These are phyloP conservation scores for Botrytis fragariae DNA, from an alignment of 2,329 filamentous ascomycete species.

Conservation along the genomic window DNA sequence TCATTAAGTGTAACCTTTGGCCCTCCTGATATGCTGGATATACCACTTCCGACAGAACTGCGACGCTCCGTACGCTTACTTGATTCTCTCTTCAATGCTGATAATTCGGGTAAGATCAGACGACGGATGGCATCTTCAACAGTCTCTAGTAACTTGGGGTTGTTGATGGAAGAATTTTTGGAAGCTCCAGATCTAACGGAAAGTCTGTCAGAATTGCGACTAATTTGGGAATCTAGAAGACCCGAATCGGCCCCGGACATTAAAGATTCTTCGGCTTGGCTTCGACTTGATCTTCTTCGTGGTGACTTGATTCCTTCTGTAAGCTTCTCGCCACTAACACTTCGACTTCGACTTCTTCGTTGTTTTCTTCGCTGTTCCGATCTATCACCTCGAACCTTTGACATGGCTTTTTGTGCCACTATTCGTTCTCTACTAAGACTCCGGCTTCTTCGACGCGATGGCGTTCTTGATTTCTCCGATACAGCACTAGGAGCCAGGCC, in stretches of 20 bases:
- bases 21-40: constrained; percentile 53
- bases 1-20: constrained; percentile 61
- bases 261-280: constrained; percentile 49
- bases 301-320: constrained; percentile 46
- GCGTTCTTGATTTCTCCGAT: constrained; percentile 55
- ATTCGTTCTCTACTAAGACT: constrained; percentile 66
- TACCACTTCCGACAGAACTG: constrained; percentile 42
- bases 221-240: constrained; percentile 48
- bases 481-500: constrained; percentile 40
- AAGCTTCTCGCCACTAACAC: constrained; percentile 46
- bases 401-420: constrained; percentile 62
- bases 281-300: constrained; percentile 48
- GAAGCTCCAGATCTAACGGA: constrained; percentile 56
- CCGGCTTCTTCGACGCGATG: constrained; percentile 55
- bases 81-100: constrained; percentile 85
- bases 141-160: constrained; percentile 67
- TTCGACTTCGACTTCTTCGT: constrained; percentile 45
- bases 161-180: constrained; percentile 63
- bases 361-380: constrained; percentile 45
- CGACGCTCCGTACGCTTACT: constrained; percentile 59
- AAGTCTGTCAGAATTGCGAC: constrained; percentile 54
- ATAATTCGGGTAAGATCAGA: constrained; percentile 81
- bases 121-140: constrained; percentile 74
- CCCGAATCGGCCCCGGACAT: constrained; percentile 55
- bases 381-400: constrained; percentile 58